Evolutionary conservation across 345 rosid species (phyloP), one percentile per base, ranked within the genome.

Genomic region (Linum tenue): DNA sequence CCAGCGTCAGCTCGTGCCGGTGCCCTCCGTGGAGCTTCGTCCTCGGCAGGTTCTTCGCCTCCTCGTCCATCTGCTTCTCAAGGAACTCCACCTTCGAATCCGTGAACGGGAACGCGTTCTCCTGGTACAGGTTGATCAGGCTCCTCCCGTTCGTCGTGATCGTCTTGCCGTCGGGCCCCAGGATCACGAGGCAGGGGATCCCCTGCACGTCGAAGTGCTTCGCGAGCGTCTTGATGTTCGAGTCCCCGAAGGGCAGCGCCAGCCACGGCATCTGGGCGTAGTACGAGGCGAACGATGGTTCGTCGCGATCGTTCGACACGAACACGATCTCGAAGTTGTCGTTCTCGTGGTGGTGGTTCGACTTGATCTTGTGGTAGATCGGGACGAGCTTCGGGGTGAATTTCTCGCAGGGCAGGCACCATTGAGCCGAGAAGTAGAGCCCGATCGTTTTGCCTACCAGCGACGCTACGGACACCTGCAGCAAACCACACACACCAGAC

Each of bases 151-250:
- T 74, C 15, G 66, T 73, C 4, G 86, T 83, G 3, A 83, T 75
- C 0, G 90, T 85, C 71, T 83, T 85, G 1, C 90, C 87, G 9
- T 85, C 79, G 0, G 90, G 84, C 1, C 90, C 90, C 31, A 85
- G 22, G 15, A 83, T 72, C 5, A 85, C 73, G 70, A 83, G 60
- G 59, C 79, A 79, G 35, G 90, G 90, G 53, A 85, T 85, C 10
- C 80, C 74, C 61, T 69, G 74, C 3, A 85, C 83, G 39, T 83
- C 80, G 5, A 85, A 83, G 69, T 78, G 73, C 73, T 72, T 80
- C 0, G 80, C 68, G 0, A 85, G 80, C 55, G 44, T 59, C 64
- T 64, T 78, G 43, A 64, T 66, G 1, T 62, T 68, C 1, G 80
- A 69, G 59, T 85, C 90, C 4, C 84, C 82, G 7, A 76, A 78